Evolutionary conservation across 352 stramenopile species (phyloP), one percentile per base, ranked within the genome.

Genomic region (Pythium rishiriense): DNA sequence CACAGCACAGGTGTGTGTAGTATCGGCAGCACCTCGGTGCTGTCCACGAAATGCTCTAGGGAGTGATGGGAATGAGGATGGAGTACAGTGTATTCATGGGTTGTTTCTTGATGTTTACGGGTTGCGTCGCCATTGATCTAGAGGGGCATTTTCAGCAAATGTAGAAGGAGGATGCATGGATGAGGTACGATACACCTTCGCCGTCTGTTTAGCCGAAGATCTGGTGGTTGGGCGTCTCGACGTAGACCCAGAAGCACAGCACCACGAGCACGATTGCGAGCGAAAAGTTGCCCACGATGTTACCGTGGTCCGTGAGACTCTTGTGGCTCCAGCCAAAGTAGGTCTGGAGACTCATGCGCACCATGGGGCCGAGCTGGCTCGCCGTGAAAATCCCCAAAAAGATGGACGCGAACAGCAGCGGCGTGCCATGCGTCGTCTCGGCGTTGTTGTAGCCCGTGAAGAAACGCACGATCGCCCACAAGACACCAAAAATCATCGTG

Each of bases 311-410:
- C 76, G 72, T 91, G 45, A 92, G 59, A 66, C 85, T 94, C 69
- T 88, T 70, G 72, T 94, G 91, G 70, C 81, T 91, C 85, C 85
- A 94, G 68, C 85, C 85, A 80, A 92, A 94, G 72, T 94, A 94
- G 69, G 91, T 83, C 65, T 92, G 83, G 70, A 94, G 89, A 66
- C 81, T 91, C 85, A 94, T 94, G 39, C 83, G 83, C 31, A 94
- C 83, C 49, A 76, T 90, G 1, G 85, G 85, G 17, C 79, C 83
- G 19, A 94, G 70, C 75, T 94, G 91, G 35, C 85, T 76, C 11
- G 78, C 81, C 60, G 91, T 85, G 65, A 92, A 92, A 1, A 91
- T 62, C 42, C 85, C 85, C 82, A 93, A 87, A 62, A 93, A 75
- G 29, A 91, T 57, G 78, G 76, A 88, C 11, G 83, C 85, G 29